Conservation (phyloP, 2,329 filamentous ascomycete species). For the Blumeria graminis region DNA sequence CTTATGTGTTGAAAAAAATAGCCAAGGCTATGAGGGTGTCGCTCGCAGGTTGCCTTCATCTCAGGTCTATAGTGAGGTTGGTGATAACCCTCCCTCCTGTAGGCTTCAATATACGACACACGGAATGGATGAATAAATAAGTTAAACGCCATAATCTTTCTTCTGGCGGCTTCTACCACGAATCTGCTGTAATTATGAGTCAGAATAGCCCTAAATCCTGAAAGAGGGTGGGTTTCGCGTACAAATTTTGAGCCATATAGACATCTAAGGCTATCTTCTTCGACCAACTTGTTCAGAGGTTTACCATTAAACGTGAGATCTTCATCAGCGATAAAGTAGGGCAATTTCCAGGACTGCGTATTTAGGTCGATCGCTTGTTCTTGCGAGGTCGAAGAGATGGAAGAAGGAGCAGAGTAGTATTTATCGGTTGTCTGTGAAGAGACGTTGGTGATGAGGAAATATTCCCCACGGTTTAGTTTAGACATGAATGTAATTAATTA, state of each 20-base stretch:
- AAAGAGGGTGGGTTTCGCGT: neutral
- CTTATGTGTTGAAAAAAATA: too few species aligned
- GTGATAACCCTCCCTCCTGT: too few species aligned
- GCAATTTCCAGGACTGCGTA: constrained; percentile 8
- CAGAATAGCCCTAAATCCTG: too few species aligned
- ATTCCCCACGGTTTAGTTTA: neutral
- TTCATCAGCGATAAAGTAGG: constrained; percentile 11
- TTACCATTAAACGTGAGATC: constrained; percentile 14
- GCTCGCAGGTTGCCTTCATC: too few species aligned
- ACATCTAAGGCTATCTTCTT: constrained; percentile 5
- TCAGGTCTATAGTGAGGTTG: too few species aligned
- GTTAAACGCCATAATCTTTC: too few species aligned
- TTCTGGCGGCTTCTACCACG: too few species aligned
- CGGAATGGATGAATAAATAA: too few species aligned
- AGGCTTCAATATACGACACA: too few species aligned
- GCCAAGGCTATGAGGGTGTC: too few species aligned
- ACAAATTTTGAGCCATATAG: neutral
- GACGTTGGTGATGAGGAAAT: neutral
- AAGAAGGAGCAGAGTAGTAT: constrained; percentile 1
- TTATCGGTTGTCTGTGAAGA: neutral
- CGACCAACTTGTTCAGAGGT: constrained; percentile 12
- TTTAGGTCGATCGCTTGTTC: constrained; percentile 6
- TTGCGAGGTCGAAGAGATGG: neutral
- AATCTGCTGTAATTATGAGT: too few species aligned
- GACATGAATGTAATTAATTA: neutral